These are phyloP conservation scores for Rhizopus delemar DNA, from an alignment of 371 early-diverging fungal genomes.

Conservation along the genomic window DNA sequence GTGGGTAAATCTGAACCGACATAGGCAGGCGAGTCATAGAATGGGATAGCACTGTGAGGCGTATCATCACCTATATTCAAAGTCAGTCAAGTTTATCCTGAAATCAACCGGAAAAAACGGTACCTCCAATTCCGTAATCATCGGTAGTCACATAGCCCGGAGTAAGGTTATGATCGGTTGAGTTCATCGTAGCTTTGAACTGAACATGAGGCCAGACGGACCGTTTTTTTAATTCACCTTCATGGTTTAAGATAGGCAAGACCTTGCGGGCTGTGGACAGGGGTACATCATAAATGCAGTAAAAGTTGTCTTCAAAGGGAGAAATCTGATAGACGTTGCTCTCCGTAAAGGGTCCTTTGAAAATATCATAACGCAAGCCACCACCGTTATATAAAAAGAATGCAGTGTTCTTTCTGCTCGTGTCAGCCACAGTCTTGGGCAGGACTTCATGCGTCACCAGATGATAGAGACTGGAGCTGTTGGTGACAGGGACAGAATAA, in stretches of 20 bases:
- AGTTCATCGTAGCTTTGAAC: neutral
- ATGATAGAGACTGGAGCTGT: slow-evolving; percentile 43
- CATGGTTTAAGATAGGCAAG: slow-evolving; percentile 58
- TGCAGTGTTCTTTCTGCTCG: slow-evolving; percentile 40
- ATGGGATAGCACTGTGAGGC: slow-evolving; percentile 33
- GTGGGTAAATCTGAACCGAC: slow-evolving; percentile 37
- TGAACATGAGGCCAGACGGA: slow-evolving; percentile 46
- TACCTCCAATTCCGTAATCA: slow-evolving; percentile 52
- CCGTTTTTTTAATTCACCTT: slow-evolving; percentile 52
- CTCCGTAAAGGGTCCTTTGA: slow-evolving; percentile 52
- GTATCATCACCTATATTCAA: slow-evolving; percentile 36
- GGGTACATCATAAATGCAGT: slow-evolving; percentile 40
- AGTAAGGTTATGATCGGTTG: slow-evolving; percentile 42
- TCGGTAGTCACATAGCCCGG: slow-evolving; percentile 59
- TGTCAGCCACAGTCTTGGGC: slow-evolving; percentile 37
- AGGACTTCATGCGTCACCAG: slow-evolving; percentile 50
- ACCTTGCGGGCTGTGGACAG: slow-evolving; percentile 27
- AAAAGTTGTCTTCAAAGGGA: slow-evolving; percentile 53
- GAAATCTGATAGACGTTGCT: slow-evolving; percentile 54
- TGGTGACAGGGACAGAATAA: slow-evolving; percentile 40
- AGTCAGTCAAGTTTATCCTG: too few relatives aligned
- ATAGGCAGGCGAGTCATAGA: slow-evolving; percentile 45
- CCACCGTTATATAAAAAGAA: slow-evolving; percentile 53
- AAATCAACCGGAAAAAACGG: too few relatives aligned
- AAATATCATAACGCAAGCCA: slow-evolving; percentile 53